Base-by-base conservation (phyloP, 768 basidiomycete genomes). In the Flagelloscypha sp. region DNA sequence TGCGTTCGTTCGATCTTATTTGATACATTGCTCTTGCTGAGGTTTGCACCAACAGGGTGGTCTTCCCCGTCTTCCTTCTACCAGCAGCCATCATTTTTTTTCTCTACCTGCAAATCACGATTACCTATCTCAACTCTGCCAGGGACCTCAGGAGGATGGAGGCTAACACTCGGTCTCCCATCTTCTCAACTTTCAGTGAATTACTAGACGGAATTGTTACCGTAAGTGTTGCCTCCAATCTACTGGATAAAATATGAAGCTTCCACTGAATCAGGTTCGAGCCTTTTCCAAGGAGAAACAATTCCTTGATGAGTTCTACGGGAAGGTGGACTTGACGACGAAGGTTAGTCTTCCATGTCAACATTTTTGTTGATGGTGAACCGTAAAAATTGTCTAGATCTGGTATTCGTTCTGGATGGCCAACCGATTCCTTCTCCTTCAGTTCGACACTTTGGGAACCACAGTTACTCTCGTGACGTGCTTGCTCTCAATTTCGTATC, bases 201-300 rank as follows among this genome's bases (percentile, higher is more conserved):
- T 56, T 72, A 6, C 56, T 74, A 23, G 69, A 72, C 28, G 72
- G 72, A 16, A 66, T 75, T 28, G 65, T 72, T 24, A 72, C 71
- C 3, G 70, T n/a, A n/a, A n/a, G n/a, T n/a, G n/a, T n/a, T n/a
- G n/a, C n/a, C n/a, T n/a, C n/a, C n/a, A n/a, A n/a, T n/a, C n/a
- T n/a, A n/a, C n/a, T n/a, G n/a, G n/a, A n/a, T n/a, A n/a, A n/a
- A n/a, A n/a, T n/a, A n/a, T n/a, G n/a, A n/a, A n/a, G n/a, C n/a
- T n/a, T n/a, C n/a, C n/a, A n/a, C n/a, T 85, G 25, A 57, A 68
- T 13, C 79, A 82, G 49, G 69, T 76, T 18, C 62, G 74, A 30
- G 74, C 73, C 1, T 76, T 74, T 53, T 62, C 66, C 0, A 68
- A 61, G 0, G 73, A 75, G 49, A 43, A 56, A 23, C 48, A 57